A percentile compares a stretch with the other conserved stretches of the same genome.
These are phyloP conservation scores for Melanogaster broomeanus DNA, from an alignment of 768 basidiomycete species.

Conservation along the genomic window DNA sequence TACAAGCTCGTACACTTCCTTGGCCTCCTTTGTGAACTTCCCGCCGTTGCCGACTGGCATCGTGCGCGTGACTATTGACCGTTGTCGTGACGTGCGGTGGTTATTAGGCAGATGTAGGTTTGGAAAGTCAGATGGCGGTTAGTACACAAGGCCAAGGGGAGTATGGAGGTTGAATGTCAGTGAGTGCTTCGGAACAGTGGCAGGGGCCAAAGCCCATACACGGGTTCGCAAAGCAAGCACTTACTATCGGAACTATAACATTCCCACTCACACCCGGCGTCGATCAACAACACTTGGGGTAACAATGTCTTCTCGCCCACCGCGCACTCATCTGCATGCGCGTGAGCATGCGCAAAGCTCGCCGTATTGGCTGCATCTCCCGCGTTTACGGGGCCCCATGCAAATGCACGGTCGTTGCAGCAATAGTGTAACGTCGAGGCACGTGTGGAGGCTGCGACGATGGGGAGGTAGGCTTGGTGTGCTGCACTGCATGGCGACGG, in stretches of 20 bases:
- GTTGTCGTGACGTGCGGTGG: slow-evolving; percentile 34
- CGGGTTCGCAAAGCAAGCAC: slow-evolving; percentile 9
- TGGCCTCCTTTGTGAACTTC: slow-evolving; percentile 79
- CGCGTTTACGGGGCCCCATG: slow-evolving; percentile 72
- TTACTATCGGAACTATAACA: slow-evolving; percentile 67
- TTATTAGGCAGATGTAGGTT: background rate
- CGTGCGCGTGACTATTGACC: slow-evolving; percentile 67
- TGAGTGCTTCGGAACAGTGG: no score
- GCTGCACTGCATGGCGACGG: slow-evolving; percentile 51
- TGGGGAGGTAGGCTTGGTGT: slow-evolving; percentile 91
- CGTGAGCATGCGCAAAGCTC: slow-evolving; percentile 42
- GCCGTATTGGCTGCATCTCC: slow-evolving; percentile 57
- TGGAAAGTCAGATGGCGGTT: no score
- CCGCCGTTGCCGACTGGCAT: slow-evolving; percentile 96
- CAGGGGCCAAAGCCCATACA: no score
- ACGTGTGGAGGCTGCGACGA: slow-evolving; percentile 83
- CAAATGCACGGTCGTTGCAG: slow-evolving; percentile 86
- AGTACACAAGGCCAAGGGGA: no score
- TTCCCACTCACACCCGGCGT: slow-evolving; percentile 91
- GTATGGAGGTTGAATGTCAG: no score
- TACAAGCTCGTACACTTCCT: slow-evolving; percentile 84
- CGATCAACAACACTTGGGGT: slow-evolving; percentile 84
- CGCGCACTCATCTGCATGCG: slow-evolving; percentile 2
- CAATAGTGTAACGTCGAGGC: slow-evolving; percentile 95
- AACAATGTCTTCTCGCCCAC: slow-evolving; percentile 37